These are phyloP conservation scores for Calocybe gangraenosa DNA, from an alignment of 768 basidiomycete species.

Conservation along the genomic window DNA sequence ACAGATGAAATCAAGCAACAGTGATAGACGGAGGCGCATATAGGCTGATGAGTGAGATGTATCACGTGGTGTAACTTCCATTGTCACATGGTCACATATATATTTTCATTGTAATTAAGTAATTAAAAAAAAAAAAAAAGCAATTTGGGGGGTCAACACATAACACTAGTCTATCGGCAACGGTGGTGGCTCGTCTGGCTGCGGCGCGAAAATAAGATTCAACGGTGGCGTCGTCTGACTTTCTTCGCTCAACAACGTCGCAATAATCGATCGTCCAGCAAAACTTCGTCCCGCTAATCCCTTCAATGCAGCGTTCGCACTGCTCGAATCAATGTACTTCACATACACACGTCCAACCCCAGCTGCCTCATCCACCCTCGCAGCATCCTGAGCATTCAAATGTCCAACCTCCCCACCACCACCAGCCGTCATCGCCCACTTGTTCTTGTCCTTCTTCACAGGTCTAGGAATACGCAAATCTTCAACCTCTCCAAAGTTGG, in stretches of 20 bases:
- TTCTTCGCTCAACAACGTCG: slow-evolving; percentile 77
- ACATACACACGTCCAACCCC: slow-evolving; percentile 98
- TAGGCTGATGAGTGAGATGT: too few relatives aligned
- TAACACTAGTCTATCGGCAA: slow-evolving; percentile 44
- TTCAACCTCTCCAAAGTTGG: slow-evolving; percentile 73
- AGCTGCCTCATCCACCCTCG: slow-evolving; percentile 77
- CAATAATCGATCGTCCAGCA: slow-evolving; percentile 82
- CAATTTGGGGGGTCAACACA: too few relatives aligned
- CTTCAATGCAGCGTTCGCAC: slow-evolving; percentile 72
- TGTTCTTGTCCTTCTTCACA: slow-evolving; percentile 78
- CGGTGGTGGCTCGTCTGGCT: slow-evolving; percentile 79
- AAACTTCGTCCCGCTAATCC: slow-evolving; percentile 88
- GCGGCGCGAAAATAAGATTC: slow-evolving; percentile 77
- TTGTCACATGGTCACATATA: too few relatives aligned
- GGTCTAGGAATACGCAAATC: slow-evolving; percentile 89
- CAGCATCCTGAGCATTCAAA: slow-evolving; percentile 61
- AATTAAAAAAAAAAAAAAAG: too few relatives aligned
- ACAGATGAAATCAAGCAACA: not conserved
- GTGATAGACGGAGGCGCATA: not conserved
- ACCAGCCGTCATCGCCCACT: too few relatives aligned
- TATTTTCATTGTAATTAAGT: too few relatives aligned
- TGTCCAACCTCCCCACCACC: slow-evolving; percentile 56
- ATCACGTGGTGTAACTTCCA: too few relatives aligned
- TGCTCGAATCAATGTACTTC: slow-evolving; percentile 62
- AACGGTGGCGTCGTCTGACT: slow-evolving; percentile 83